These are phyloP conservation scores for Xylaria longipes DNA, from an alignment of 495 filamentous ascomycete genomes.

Conservation along the genomic window DNA sequence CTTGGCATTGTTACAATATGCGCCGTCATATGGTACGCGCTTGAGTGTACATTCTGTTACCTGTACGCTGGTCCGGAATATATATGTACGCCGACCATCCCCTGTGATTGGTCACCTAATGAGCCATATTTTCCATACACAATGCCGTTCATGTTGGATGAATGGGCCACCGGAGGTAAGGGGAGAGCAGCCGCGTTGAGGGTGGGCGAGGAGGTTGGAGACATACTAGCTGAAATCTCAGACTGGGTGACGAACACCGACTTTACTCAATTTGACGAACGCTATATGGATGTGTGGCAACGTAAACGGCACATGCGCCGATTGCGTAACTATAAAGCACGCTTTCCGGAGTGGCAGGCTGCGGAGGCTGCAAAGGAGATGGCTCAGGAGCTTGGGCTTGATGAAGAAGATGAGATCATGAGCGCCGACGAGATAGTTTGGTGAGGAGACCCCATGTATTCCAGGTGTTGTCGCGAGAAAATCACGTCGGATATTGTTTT, in stretches of 20 bases:
- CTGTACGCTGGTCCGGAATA: constrained; percentile 64
- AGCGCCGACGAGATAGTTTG: constrained; percentile 41
- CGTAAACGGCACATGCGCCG: constrained; percentile 48
- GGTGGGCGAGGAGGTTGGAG: constrained; percentile 44
- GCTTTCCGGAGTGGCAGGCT: constrained; percentile 42
- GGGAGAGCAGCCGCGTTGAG: constrained; percentile 40
- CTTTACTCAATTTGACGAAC: constrained; percentile 43
- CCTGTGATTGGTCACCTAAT: constrained; percentile 54
- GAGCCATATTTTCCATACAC: constrained; percentile 61
- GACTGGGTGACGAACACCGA: constrained; percentile 50
- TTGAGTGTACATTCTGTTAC: constrained; percentile 66
- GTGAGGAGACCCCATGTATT: constrained; percentile 14
- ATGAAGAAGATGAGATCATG: constrained; percentile 45
- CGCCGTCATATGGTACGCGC: constrained; percentile 60
- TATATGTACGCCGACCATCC: constrained; percentile 52
- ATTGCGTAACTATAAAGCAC: constrained; percentile 46
- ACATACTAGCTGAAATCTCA: constrained; percentile 49
- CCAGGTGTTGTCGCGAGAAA: background rate
- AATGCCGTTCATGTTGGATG: constrained; percentile 62
- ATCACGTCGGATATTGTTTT: background rate
- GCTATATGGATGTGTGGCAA: constrained; percentile 40
- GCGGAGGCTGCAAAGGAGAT: constrained; percentile 42
- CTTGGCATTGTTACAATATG: constrained; percentile 60
- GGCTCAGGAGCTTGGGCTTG: constrained; percentile 36
- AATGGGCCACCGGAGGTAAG: constrained; percentile 56